Evolutionary conservation across 805 yeast species (phyloP), one percentile per base, ranked within the genome.

Genomic region (Candida ortonii): DNA sequence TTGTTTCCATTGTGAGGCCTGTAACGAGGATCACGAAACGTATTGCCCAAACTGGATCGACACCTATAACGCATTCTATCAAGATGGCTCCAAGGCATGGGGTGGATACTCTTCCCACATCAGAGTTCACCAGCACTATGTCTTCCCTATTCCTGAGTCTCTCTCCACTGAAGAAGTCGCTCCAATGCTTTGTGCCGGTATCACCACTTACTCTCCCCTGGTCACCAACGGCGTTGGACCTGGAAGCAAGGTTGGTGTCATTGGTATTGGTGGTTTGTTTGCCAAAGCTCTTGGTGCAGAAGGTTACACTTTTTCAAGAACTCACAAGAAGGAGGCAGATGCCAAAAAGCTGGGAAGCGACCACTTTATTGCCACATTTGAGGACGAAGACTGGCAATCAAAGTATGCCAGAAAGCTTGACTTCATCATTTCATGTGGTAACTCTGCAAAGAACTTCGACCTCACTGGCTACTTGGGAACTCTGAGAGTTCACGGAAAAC

Each of bases 111-210:
- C 85, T n/a, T 69, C 77, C 28, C 77, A 76, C 57, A 68, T 78
- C 25, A 71, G 86, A 44, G 76, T 78, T 31, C 71, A 77, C 56
- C 83, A 79, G 55, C 67, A 70, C 39, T 77, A 77, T 54, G 80
- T 70, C 3, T 70, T 82, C 62, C 76, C 76, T 29, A 71, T 82
- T 39, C 89, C 90, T 28, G 73, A 73, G 10, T 57, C 47, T 11
- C 49, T 78, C 25, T 65, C 71, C 22, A 64, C 74, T 28, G 73
- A 67, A 22, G 62, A 67, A 17, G 85, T 77, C 18, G 88, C 87
- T 4, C 88, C 89, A 33, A 62, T 83, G 62, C 61, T 81, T 64
- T 83, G 90, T 65, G 90, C 86, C 36, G 90, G 90, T 36, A 64
- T 80, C 53, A 83, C 90, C 9, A 79, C 76, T 10, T 82, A 64